A percentile compares a stretch with the other conserved stretches of the same genome.
Evolutionary conservation across 768 basidiomycete species (phyloP).

Genomic region (Phylloporus rhodoxanthus): DNA sequence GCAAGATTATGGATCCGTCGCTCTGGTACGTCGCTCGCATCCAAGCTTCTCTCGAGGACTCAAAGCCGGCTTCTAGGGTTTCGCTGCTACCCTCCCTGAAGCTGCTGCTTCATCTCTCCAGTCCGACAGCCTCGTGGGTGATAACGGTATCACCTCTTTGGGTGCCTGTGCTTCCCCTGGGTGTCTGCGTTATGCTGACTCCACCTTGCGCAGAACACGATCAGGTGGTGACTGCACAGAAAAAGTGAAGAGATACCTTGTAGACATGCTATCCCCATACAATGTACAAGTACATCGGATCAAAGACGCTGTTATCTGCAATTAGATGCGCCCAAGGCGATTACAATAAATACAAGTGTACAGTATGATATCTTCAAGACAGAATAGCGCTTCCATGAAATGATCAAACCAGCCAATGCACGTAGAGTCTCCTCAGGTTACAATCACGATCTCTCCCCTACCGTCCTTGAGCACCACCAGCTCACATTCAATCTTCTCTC

Average conservation of each 20-base stretch:
- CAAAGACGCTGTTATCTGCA: not conserved
- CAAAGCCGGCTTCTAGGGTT: constrained; percentile 7
- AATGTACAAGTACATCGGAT: not conserved
- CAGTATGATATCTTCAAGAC: not conserved
- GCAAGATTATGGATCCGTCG: constrained; percentile 2
- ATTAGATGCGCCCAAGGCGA: not conserved
- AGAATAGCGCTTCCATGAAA: too few species aligned
- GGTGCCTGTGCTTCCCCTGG: constrained; percentile 4
- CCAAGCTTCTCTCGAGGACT: not conserved
- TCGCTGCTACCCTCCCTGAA: constrained; percentile 13
- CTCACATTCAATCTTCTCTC: constrained; percentile 88
- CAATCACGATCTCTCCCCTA: constrained; percentile 82
- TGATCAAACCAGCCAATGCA: not conserved
- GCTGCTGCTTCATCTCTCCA: not conserved
- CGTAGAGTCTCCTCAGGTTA: constrained; percentile 41
- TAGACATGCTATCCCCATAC: not conserved
- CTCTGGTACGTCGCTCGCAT: not conserved
- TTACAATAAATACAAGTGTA: not conserved
- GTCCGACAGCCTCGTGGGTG: not conserved
- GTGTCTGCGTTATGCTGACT: not conserved
- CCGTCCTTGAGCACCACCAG: constrained; percentile 89
- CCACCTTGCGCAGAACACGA: constrained; percentile 14
- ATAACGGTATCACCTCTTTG: constrained; percentile 8
- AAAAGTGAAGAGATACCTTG: not conserved
- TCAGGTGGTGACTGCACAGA: not conserved